Conservation (phyloP, 2,329 filamentous ascomycete species). For the Alternaria rosae region DNA sequence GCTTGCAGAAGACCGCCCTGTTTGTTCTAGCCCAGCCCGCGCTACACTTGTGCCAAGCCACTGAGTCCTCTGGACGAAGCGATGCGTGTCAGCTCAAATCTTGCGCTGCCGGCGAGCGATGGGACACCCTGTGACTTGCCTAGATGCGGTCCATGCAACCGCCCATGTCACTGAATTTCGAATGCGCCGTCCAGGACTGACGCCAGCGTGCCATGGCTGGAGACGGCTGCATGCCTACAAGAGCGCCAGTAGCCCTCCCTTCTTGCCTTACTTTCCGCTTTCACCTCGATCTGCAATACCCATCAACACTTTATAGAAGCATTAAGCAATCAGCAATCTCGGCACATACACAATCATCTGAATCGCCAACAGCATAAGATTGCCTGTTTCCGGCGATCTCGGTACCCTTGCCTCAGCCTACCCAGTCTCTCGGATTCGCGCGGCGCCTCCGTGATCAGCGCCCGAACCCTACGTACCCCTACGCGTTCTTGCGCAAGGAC, state of each 20-base stretch:
- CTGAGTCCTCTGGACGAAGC: constrained; percentile 23
- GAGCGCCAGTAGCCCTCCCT: constrained; percentile 27
- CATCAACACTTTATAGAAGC: background rate
- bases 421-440: constrained; percentile 22
- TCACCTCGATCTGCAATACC: constrained; percentile 4
- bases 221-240: constrained; percentile 31
- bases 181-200: constrained; percentile 22
- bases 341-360: background rate
- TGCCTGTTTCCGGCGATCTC: constrained; percentile 14
- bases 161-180: constrained; percentile 27
- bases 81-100: constrained; percentile 42
- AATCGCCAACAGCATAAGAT: constrained; percentile 6
- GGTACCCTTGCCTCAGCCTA: constrained; percentile 25
- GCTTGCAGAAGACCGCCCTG: constrained; percentile 17
- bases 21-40: constrained; percentile 25
- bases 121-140: constrained; percentile 38
- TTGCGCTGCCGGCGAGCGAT: constrained; percentile 29
- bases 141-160: constrained; percentile 36
- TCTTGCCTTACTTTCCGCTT: constrained; percentile 4
- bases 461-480: constrained; percentile 28
- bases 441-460: constrained; percentile 16
- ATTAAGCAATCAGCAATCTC: constrained; percentile 3
- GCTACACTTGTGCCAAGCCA: constrained; percentile 30
- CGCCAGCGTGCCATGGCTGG: constrained; percentile 18
- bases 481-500: constrained; percentile 20